Percentiles rank a stretch among this genome's conserved stretches.
phyloP scores from a whole-genome alignment of 768 basidiomycete genomes.

The Dictyophora rubrovolvata region DNA sequence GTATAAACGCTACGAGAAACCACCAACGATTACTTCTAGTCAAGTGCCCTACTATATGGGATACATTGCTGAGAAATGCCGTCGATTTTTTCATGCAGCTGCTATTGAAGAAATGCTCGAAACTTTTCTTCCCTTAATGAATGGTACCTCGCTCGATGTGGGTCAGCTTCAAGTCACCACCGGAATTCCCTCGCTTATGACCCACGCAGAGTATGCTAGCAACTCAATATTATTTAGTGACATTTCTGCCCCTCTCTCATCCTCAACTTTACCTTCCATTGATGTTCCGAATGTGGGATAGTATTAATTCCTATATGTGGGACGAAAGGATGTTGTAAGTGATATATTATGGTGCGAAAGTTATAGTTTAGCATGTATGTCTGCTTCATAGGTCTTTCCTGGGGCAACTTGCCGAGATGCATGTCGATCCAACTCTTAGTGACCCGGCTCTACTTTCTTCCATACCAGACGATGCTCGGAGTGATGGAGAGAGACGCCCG shows the following conservation, averaged over 20 bases:
- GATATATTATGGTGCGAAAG: background rate
- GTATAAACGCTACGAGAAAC: background rate
- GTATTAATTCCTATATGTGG: conserved; percentile 80
- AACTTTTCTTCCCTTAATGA: conserved; percentile 71
- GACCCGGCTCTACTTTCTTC: conserved; percentile 59
- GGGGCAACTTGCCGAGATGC: conserved; percentile 65
- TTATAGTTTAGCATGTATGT: background rate
- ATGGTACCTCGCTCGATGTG: conserved; percentile 57
- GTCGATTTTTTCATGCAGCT: conserved; percentile 83
- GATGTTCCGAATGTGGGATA: conserved; percentile 81
- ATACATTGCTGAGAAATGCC: conserved; percentile 52
- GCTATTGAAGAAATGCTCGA: conserved; percentile 81
- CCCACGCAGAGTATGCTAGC: conserved; percentile 54
- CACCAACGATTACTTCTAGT: conserved; percentile 23
- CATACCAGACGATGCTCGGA: conserved; percentile 60
- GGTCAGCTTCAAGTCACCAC: background rate
- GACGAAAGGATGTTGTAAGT: conserved; percentile 77
- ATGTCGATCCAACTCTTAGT: conserved; percentile 67
- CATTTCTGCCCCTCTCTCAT: conserved; percentile 77
- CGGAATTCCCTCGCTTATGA: background rate
- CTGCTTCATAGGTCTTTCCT: conserved; percentile 43
- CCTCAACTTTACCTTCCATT: conserved; percentile 77
- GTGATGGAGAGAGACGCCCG: conserved; percentile 52
- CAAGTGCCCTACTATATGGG: conserved; percentile 75
- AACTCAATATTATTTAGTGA: conserved; percentile 76